A percentile compares a stretch with the other conserved stretches of the same genome.
These are phyloP conservation scores for Trichoderma reesei DNA, from an alignment of 495 filamentous ascomycete genomes.

Conservation along the genomic window DNA sequence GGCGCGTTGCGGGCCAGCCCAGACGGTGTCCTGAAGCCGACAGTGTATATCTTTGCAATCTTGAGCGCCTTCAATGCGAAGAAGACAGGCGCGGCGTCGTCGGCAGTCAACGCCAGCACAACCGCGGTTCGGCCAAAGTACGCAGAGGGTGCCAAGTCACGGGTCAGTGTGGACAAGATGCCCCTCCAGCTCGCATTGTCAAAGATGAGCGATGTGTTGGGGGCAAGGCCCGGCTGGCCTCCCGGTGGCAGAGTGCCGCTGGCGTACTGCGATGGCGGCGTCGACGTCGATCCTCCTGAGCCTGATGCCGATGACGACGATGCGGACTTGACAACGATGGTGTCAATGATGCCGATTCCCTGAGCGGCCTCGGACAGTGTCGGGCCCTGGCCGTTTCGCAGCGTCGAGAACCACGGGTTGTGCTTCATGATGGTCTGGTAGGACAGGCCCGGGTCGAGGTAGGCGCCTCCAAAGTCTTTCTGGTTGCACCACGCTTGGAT, in stretches of 20 bases:
- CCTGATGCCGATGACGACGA: conserved; percentile 25
- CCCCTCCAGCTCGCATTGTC: conserved; percentile 80
- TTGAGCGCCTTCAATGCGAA: conserved; percentile 68
- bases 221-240: conserved; percentile 24
- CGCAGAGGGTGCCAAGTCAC: conserved; percentile 72
- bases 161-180: conserved; percentile 66
- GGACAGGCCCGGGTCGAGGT: conserved; percentile 60
- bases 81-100: conserved; percentile 64
- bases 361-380: conserved; percentile 59
- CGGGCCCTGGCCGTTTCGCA: conserved; percentile 48
- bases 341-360: conserved; percentile 70
- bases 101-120: conserved; percentile 54
- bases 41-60: conserved; percentile 70
- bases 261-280: conserved; percentile 23
- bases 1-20: conserved; percentile 50
- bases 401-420: conserved; percentile 31
- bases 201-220: conserved; percentile 47
- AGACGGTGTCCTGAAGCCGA: conserved; percentile 64
- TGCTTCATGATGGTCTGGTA: conserved; percentile 27
- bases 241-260: conserved; percentile 19
- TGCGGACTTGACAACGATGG: conserved; percentile 51
- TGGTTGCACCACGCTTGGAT: conserved; percentile 57
- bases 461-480: conserved; percentile 67
- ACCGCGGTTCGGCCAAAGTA: conserved; percentile 67
- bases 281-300: conserved; percentile 28